A percentile compares a stretch with the other conserved stretches of the same genome.
These are phyloP conservation scores for Paramecium caudatum DNA, from an alignment of 73 alveolate species.

Conservation along the genomic window DNA sequence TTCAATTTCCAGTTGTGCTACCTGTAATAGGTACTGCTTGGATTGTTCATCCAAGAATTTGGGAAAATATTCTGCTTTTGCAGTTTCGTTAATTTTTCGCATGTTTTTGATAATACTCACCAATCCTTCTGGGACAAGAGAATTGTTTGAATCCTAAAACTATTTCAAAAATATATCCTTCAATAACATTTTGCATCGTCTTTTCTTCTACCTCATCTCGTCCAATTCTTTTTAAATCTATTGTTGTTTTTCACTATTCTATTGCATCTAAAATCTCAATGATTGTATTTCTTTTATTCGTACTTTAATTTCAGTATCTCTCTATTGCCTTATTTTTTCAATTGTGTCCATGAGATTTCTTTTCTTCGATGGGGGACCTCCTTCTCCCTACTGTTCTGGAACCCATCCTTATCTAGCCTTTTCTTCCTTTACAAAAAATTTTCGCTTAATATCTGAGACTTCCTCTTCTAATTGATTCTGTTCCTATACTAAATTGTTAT, in stretches of 20 bases:
- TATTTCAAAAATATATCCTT: conserved; percentile 53
- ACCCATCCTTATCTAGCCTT: conserved; percentile 65
- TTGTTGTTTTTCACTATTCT: conserved; percentile 45
- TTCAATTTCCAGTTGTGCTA: conserved; percentile 41
- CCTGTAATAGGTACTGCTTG: conserved; percentile 1
- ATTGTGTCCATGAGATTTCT: conserved; percentile 29
- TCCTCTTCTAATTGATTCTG: conserved; percentile 3
- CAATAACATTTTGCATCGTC: conserved; percentile 61
- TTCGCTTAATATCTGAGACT: background rate
- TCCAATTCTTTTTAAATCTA: conserved; percentile 32
- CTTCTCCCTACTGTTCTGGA: conserved; percentile 42
- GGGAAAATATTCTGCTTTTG: conserved; percentile 46
- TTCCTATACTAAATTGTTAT: background rate
- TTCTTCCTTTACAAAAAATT: conserved; percentile 29
- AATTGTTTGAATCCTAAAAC: conserved; percentile 40
- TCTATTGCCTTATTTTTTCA: conserved; percentile 12
- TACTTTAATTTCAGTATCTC: conserved; percentile 11
- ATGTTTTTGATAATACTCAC: conserved; percentile 26
- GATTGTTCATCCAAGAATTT: conserved; percentile 24
- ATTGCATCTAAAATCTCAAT: background rate
- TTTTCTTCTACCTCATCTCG: conserved; percentile 54
- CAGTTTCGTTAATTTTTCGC: conserved; percentile 65
- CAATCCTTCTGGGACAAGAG: conserved; percentile 57
- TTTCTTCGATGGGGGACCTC: background rate
- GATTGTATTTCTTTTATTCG: background rate